Evolutionary conservation across 1,139 yeast genomes (phyloP).

Genomic region (Suhomyces guaymorum): DNA sequence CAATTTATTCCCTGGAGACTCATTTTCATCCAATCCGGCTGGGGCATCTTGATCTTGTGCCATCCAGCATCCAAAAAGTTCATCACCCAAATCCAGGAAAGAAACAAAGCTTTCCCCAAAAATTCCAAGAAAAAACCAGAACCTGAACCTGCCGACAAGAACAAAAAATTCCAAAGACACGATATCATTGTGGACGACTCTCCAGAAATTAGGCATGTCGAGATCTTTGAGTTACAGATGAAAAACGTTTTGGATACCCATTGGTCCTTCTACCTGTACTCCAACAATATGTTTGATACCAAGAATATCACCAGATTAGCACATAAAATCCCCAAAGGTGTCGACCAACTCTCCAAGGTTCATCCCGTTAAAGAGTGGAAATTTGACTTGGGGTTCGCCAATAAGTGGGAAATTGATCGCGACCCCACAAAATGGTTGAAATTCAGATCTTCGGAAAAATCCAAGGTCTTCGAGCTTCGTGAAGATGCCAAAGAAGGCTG

Average conservation of each 20-base stretch:
- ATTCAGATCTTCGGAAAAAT: constrained; percentile 40
- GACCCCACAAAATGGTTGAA: constrained; percentile 54
- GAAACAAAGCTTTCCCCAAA: constrained; percentile 1
- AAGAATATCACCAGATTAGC: constrained; percentile 53
- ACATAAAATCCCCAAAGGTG: constrained; percentile 67
- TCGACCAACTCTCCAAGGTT: constrained; percentile 54
- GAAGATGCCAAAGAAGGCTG: constrained; percentile 46
- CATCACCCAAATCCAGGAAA: constrained; percentile 18
- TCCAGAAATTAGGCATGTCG: constrained; percentile 63
- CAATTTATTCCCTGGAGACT: constrained; percentile 63
- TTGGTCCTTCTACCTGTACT: constrained; percentile 51
- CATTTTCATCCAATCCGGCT: constrained; percentile 55
- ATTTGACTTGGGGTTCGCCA: constrained; percentile 54
- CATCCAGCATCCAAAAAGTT: constrained; percentile 58
- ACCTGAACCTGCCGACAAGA: constrained; percentile 13
- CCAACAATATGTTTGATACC: constrained; percentile 50
- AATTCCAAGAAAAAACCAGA: constrained; percentile 3
- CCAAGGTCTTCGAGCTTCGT: constrained; percentile 11
- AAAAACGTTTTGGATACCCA: constrained; percentile 57
- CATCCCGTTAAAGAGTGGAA: constrained; percentile 75
- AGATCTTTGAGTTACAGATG: constrained; percentile 72
- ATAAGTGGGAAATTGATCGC: constrained; percentile 68
- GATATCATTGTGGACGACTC: constrained; percentile 68
- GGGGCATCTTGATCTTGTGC: constrained; percentile 50
- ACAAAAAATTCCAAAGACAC: constrained; percentile 38